A percentile compares a stretch with the other conserved stretches of the same genome.
Evolutionary conservation across 192 early-diverging fungal genomes (phyloP).

Genomic region (Coemansia nantahalensis): DNA sequence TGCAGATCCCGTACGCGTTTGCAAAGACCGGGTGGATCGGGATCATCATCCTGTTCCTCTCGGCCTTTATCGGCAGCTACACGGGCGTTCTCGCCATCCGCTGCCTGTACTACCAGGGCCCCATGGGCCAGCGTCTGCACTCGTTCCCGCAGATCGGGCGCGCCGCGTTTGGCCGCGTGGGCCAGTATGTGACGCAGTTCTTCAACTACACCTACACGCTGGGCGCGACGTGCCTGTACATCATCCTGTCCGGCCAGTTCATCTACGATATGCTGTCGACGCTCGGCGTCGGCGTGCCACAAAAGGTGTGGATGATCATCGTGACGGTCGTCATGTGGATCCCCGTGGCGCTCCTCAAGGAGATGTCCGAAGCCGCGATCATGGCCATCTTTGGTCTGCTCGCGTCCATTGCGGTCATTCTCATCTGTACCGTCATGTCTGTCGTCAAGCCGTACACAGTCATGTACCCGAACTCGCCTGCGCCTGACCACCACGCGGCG

Average conservation of each 20-base stretch:
- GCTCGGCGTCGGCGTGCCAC: constrained; percentile 40
- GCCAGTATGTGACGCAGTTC: constrained; percentile 59
- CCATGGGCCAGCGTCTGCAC: constrained; percentile 38
- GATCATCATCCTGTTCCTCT: constrained; percentile 62
- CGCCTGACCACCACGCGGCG: constrained; percentile 22
- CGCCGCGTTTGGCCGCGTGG: constrained; percentile 64
- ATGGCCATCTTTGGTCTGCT: constrained; percentile 65
- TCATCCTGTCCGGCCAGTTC: constrained; percentile 67
- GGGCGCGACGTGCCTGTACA: constrained; percentile 65
- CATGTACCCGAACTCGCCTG: constrained; percentile 26
- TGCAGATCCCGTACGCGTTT: constrained; percentile 81
- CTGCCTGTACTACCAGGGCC: constrained; percentile 63
- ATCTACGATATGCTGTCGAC: constrained; percentile 57
- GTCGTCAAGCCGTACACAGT: constrained; percentile 34
- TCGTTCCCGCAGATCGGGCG: constrained; percentile 66
- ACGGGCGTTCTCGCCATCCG: constrained; percentile 70
- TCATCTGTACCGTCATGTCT: constrained; percentile 59
- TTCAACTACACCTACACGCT: constrained; percentile 63
- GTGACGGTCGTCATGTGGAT: constrained; percentile 59
- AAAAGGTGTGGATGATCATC: constrained; percentile 58
- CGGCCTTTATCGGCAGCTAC: constrained; percentile 69
- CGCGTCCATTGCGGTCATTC: constrained; percentile 65
- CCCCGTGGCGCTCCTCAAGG: constrained; percentile 67
- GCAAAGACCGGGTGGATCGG: constrained; percentile 78
- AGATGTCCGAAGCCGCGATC: constrained; percentile 74